A percentile compares a stretch with the other conserved stretches of the same genome.
These are phyloP conservation scores for Talaromyces stipitatus DNA, from an alignment of 495 filamentous ascomycete species.

Conservation along the genomic window DNA sequence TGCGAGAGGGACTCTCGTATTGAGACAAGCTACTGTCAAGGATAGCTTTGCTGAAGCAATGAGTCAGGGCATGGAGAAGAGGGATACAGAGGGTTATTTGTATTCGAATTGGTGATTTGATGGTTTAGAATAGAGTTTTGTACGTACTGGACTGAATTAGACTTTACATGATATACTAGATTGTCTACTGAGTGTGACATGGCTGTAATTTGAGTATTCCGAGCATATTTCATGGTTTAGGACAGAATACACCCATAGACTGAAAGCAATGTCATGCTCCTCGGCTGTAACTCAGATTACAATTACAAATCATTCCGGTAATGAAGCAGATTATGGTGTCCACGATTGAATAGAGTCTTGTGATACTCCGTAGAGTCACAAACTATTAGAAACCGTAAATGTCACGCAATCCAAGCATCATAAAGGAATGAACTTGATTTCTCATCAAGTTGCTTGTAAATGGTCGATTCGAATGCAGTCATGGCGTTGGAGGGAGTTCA, in stretches of 20 bases:
- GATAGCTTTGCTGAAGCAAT: conserved; percentile 5
- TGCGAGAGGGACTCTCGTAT: neutral
- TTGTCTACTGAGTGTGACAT: neutral
- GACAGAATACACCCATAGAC: too few species aligned
- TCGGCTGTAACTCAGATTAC: neutral
- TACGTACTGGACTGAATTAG: neutral
- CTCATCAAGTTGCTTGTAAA: neutral
- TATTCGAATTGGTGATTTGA: conserved; percentile 5
- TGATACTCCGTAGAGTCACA: neutral
- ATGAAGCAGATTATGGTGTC: neutral
- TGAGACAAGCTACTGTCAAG: conserved; percentile 4
- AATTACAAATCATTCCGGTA: neutral
- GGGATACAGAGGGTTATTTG: neutral
- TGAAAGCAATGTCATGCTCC: neutral
- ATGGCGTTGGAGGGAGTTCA: conserved; percentile 1
- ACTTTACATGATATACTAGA: neutral
- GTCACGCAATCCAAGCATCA: neutral
- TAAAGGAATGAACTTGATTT: neutral
- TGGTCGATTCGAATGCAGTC: neutral
- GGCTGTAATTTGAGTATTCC: neutral
- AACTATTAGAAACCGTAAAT: neutral
- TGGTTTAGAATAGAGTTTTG: neutral
- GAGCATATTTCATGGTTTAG: neutral
- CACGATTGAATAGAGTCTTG: neutral
- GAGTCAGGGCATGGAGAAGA: conserved; percentile 7